phyloP scores from a whole-genome alignment of 805 yeast species.

The Starmerella kuoi region DNA sequence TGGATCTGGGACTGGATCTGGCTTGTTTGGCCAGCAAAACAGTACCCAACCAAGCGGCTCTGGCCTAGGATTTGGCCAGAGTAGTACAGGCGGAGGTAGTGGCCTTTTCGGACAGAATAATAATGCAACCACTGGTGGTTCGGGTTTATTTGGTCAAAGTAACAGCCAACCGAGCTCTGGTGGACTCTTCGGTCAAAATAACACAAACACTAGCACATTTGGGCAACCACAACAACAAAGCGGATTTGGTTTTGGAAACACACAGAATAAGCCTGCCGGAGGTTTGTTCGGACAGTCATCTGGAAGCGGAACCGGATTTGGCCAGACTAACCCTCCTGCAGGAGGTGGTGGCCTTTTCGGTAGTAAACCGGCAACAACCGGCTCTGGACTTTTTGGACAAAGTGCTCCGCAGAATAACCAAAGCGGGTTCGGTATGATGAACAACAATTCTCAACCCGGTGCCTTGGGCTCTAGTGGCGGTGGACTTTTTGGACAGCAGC shows the following conservation, averaged over 20 bases:
- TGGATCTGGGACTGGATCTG: slow-evolving; percentile 10
- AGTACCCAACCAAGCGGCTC: background rate
- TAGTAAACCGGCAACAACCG: slow-evolving; percentile 19
- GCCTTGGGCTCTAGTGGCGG: background rate
- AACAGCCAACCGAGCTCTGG: slow-evolving; percentile 19
- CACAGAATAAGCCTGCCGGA: slow-evolving; percentile 8
- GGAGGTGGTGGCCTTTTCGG: slow-evolving; percentile 26
- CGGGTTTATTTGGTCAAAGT: slow-evolving; percentile 29
- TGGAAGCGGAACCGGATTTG: background rate
- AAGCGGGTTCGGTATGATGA: slow-evolving; percentile 1
- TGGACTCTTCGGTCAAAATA: slow-evolving; percentile 25
- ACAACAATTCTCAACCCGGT: background rate
- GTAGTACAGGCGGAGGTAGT: slow-evolving; percentile 1
- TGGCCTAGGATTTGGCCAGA: slow-evolving; percentile 4
- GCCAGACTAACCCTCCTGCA: slow-evolving; percentile 2
- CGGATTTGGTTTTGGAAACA: slow-evolving; percentile 8
- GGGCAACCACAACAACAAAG: slow-evolving; percentile 4
- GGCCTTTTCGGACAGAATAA: slow-evolving; percentile 10
- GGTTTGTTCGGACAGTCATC: slow-evolving; percentile 20
- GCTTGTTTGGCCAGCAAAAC: slow-evolving; percentile 16
- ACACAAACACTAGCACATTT: background rate
- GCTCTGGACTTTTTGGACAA: slow-evolving; percentile 27
- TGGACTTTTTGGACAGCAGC: slow-evolving; percentile 7
- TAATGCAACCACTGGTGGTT: slow-evolving; percentile 17
- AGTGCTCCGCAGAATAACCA: slow-evolving; percentile 8